These are phyloP conservation scores for Fusarium sp. DNA, from an alignment of 2,329 filamentous ascomycete species.

Conservation along the genomic window DNA sequence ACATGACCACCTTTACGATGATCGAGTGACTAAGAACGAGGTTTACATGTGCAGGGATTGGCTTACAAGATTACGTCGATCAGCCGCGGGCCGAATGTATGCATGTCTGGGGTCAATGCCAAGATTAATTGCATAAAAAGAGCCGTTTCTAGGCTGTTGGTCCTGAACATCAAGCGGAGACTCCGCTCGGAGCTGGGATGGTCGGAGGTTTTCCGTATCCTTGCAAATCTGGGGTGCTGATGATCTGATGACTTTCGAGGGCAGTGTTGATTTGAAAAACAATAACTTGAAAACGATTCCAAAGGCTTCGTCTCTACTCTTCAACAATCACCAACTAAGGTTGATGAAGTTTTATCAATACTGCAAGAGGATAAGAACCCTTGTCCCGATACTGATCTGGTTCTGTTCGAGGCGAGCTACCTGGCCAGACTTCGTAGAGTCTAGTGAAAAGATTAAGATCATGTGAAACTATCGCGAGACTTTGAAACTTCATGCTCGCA, in stretches of 20 bases:
- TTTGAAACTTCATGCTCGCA: background rate
- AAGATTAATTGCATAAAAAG: background rate
- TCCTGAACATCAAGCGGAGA: constrained; percentile 11
- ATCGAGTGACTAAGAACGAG: background rate
- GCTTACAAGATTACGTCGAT: background rate
- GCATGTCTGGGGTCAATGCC: background rate
- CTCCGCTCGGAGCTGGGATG: constrained; percentile 9
- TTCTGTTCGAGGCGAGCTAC: background rate
- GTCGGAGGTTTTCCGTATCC: constrained; percentile 4
- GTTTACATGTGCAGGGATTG: background rate
- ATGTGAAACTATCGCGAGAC: background rate
- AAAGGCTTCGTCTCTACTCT: no score
- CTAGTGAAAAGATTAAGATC: background rate
- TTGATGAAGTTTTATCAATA: accelerated
- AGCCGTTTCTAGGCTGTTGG: background rate
- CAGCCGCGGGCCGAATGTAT: constrained; percentile 10
- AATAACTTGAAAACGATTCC: no score
- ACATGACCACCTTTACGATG: background rate
- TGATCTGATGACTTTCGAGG: background rate
- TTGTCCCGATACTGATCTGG: background rate
- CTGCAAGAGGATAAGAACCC: accelerated
- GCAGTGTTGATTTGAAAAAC: background rate
- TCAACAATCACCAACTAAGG: no score
- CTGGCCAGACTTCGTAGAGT: background rate
- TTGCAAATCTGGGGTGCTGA: background rate